Evolutionary conservation across 805 yeast species (phyloP).

Genomic region (Cyberlindnera americana): DNA sequence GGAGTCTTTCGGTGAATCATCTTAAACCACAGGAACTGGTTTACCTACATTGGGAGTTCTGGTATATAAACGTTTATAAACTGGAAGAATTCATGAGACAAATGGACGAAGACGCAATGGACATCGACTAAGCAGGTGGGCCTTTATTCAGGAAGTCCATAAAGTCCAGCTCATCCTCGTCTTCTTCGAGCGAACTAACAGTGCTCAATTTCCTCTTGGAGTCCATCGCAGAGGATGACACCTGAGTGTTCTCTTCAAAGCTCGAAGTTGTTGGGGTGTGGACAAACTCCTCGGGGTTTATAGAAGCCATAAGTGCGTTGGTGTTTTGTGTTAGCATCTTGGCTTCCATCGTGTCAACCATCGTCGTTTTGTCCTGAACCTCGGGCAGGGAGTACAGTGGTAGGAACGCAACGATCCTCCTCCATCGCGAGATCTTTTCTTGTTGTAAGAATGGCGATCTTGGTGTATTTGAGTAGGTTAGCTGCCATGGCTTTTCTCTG

Average conservation of each 20-base stretch:
- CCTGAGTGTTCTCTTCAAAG: slow-evolving; percentile 2
- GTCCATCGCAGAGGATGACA: background rate
- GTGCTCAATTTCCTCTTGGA: slow-evolving; percentile 4
- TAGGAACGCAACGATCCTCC: slow-evolving; percentile 36
- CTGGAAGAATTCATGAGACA: slow-evolving; percentile 12
- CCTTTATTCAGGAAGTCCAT: slow-evolving; percentile 45
- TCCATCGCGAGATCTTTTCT: slow-evolving; percentile 35
- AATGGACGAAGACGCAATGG: slow-evolving; percentile 6
- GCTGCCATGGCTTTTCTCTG: slow-evolving; percentile 78
- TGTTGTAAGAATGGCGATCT: slow-evolving; percentile 20
- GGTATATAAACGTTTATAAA: slow-evolving; percentile 24
- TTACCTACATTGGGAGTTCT: slow-evolving; percentile 29
- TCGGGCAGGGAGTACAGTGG: slow-evolving; percentile 46
- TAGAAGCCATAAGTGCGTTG: slow-evolving; percentile 11
- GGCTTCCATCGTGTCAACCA: slow-evolving; percentile 4
- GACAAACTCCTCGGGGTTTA: slow-evolving; percentile 19
- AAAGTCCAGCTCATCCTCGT: slow-evolving; percentile 38
- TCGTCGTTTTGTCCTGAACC: background rate
- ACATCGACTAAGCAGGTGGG: slow-evolving; percentile 25
- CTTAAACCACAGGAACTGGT: slow-evolving; percentile 19
- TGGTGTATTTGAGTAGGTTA: slow-evolving; percentile 32
- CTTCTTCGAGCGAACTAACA: slow-evolving; percentile 9
- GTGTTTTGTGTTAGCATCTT: slow-evolving; percentile 6
- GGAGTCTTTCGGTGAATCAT: slow-evolving; percentile 31
- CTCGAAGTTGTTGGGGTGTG: slow-evolving; percentile 7